phyloP scores from a whole-genome alignment of 2,329 filamentous ascomycete species.

The Cordyceps fumosorosea region DNA sequence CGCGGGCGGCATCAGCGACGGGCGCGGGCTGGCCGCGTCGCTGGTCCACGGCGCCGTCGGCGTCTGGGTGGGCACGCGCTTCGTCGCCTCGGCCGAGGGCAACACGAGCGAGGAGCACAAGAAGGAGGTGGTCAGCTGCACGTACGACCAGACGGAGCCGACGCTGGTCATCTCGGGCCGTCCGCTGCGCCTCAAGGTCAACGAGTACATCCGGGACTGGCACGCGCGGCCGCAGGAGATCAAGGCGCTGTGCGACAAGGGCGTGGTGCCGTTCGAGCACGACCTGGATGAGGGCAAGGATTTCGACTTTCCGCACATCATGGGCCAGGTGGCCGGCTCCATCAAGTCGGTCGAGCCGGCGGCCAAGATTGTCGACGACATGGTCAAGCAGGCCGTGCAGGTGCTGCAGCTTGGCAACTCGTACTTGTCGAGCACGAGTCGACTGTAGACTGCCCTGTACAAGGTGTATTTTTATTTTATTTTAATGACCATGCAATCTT shows the following conservation, averaged over 20 bases:
- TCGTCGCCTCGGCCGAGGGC: conserved; percentile 78
- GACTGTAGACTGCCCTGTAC: conserved; percentile 25
- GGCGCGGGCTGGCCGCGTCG: conserved; percentile 69
- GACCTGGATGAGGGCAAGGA: conserved; percentile 80
- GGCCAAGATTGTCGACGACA: conserved; percentile 77
- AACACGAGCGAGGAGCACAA: conserved; percentile 79
- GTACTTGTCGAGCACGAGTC: conserved; percentile 49
- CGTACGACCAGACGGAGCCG: conserved; percentile 70
- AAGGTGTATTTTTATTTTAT: background rate
- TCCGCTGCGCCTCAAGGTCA: conserved; percentile 72
- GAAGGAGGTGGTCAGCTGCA: conserved; percentile 71
- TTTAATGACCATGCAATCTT: no score
- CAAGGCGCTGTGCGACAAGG: conserved; percentile 64
- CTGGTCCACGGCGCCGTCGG: conserved; percentile 84
- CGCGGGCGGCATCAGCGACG: conserved; percentile 81
- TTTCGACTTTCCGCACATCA: conserved; percentile 79
- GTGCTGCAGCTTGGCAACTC: conserved; percentile 56
- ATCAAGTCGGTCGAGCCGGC: conserved; percentile 76
- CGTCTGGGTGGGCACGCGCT: conserved; percentile 92
- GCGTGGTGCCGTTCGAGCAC: conserved; percentile 73
- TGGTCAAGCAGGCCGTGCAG: conserved; percentile 70
- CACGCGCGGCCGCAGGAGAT: conserved; percentile 70
- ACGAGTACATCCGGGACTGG: conserved; percentile 80
- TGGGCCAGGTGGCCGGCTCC: conserved; percentile 86
- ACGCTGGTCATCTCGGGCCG: conserved; percentile 79